phyloP scores from a whole-genome alignment of 371 early-diverging fungal species.

The Basidiobolus meristosporus region DNA sequence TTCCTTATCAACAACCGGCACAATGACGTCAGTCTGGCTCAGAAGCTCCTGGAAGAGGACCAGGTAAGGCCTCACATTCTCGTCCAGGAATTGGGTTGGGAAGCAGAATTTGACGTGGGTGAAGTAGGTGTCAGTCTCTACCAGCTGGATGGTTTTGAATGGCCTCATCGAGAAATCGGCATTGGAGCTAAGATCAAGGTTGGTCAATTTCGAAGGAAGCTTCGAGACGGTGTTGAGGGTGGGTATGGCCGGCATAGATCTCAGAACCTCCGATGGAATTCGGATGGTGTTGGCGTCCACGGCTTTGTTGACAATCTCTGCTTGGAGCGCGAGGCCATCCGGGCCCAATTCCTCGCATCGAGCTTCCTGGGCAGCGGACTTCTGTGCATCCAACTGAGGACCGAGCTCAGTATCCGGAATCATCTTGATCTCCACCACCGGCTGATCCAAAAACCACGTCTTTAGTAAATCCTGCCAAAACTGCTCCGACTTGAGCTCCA shows the following conservation, averaged over 20 bases:
- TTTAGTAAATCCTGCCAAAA: constrained; percentile 38
- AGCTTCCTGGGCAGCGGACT: constrained; percentile 11
- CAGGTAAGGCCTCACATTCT: constrained; percentile 29
- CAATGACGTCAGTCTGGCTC: constrained; percentile 7
- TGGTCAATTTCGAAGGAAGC: constrained; percentile 9
- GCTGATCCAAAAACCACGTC: constrained; percentile 29
- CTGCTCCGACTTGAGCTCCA: constrained; percentile 16
- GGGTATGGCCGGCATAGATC: constrained; percentile 28
- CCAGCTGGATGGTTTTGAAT: constrained; percentile 22
- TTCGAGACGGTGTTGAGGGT: constrained; percentile 18
- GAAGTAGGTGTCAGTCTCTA: constrained; percentile 36
- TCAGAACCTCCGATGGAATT: constrained; percentile 19
- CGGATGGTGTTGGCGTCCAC: constrained; percentile 31
- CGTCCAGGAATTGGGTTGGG: constrained; percentile 19
- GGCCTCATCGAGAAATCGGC: constrained; percentile 10
- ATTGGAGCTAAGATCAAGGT: constrained; percentile 1
- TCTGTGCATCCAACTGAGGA: constrained; percentile 14
- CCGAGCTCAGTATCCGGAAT: constrained; percentile 31
- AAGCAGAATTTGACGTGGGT: constrained; percentile 25
- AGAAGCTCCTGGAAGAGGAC: constrained; percentile 27
- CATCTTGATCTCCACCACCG: constrained; percentile 30
- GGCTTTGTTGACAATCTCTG: constrained; percentile 19
- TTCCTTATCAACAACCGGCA: constrained; percentile 2
- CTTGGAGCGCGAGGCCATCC: constrained; percentile 21
- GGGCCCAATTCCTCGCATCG: constrained; percentile 18